Evolutionary conservation across 2,329 filamentous ascomycete species (phyloP), one percentile per base, ranked within the genome.

Genomic region (Alternaria sp.): DNA sequence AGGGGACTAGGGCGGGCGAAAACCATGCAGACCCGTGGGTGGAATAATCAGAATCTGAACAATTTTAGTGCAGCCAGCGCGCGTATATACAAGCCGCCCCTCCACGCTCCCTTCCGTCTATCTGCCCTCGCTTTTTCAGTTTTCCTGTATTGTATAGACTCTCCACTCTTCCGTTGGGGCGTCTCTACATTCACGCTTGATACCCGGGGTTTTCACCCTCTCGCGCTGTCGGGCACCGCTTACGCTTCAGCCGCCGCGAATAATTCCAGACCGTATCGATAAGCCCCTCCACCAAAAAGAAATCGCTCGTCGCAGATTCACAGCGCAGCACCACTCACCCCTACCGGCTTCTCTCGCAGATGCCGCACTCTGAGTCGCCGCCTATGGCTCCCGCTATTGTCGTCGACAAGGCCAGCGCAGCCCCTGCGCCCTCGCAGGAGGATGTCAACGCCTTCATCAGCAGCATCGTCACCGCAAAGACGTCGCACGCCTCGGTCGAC

Each of bases 401-500:
- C 67, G 81, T 85, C 64, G 80, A 81, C 75, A 82, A 81, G 75
- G 80, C 81, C 66, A 74, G 74, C 65, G 74, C 81, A 61, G 71
- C 74, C 28, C 74, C 75, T 12, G 78, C 83, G 50, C 84, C 83
- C 43, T 80, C 81, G 25, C 71, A 78, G n/a, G 82, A 84, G 60
- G 84, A 85, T 60, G 76, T 85, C 59, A 73, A 77, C 51, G 75
- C 78, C 46, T 77, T 85, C 51, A 74, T 82, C 45, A 76, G 73
- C 69, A 77, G 78, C 63, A 82, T 84, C 67, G 81, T 85, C 74
- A 81, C 80, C 49, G 82, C 84, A 26, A 83, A 86, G 74, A 84
- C 84, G 26, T 87, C 86, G 56, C 85, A 86, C 72, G 81, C 81
- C 59, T 87, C 85, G 11, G 83, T 88, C 47, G 89, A 91, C 74